phyloP scores from a whole-genome alignment of 441 rosid genomes.

The Populus hybrid region DNA sequence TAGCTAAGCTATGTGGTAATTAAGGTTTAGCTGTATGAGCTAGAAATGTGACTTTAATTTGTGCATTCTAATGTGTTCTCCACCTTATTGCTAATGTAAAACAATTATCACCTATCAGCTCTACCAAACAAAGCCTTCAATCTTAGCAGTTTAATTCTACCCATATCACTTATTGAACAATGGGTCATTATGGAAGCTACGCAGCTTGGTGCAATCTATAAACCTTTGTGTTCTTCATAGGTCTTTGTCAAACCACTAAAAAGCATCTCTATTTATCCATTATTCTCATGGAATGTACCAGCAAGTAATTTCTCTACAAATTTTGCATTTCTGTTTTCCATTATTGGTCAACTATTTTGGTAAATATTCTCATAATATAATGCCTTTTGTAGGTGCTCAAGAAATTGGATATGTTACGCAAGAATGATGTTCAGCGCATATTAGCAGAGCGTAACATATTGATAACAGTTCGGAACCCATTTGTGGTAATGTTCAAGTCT shows the following conservation, averaged over 20 bases:
- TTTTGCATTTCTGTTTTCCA: not conserved
- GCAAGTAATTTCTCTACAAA: not conserved
- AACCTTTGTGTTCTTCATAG: not conserved
- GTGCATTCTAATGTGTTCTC: not conserved
- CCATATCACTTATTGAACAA: not conserved
- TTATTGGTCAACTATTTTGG: not conserved
- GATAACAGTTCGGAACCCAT: slow-evolving; percentile 82
- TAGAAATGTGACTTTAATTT: not conserved
- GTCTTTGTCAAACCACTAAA: not conserved
- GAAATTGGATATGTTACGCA: slow-evolving; percentile 80
- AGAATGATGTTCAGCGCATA: slow-evolving; percentile 78
- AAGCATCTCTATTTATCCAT: not conserved
- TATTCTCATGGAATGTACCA: not conserved
- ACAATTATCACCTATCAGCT: not conserved
- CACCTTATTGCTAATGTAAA: not conserved
- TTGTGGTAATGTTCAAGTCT: slow-evolving; percentile 55
- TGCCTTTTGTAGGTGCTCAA: slow-evolving; percentile 61
- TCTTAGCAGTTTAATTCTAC: not conserved
- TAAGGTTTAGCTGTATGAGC: not conserved
- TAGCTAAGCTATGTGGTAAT: not conserved
- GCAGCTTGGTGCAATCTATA: not conserved
- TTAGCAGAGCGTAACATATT: slow-evolving; percentile 80
- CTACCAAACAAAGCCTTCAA: not conserved
- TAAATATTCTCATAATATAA: slow-evolving; percentile 11
- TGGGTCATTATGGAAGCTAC: not conserved